These are phyloP conservation scores for Cordyceps fumosorosea DNA, from an alignment of 2,329 filamentous ascomycete species.

Conservation along the genomic window DNA sequence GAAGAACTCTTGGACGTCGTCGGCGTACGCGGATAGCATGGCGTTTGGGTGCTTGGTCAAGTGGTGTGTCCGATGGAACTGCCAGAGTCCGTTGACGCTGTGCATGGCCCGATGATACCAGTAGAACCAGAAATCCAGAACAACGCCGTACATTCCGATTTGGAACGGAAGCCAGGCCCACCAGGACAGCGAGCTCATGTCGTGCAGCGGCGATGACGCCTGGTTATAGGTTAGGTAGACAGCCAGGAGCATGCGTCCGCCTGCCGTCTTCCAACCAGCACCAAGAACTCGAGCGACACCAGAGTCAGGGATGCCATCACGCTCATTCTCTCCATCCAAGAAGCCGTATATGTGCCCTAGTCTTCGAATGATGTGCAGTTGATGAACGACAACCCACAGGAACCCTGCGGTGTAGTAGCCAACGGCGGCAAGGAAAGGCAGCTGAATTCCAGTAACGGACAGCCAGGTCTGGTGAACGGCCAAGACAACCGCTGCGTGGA, in stretches of 20 bases:
- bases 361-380: conserved; percentile 29
- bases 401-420: conserved; percentile 30
- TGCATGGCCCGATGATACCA: conserved; percentile 37
- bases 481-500: conserved; percentile 30
- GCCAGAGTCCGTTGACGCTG: conserved; percentile 31
- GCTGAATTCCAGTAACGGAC: conserved; percentile 21
- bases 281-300: conserved; percentile 25
- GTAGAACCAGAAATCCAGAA: conserved; percentile 32
- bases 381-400: conserved; percentile 30
- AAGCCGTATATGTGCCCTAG: conserved; percentile 32
- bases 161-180: conserved; percentile 27
- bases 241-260: conserved; percentile 25
- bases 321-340: conserved; percentile 34
- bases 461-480: conserved; percentile 28
- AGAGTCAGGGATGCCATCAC: conserved; percentile 34
- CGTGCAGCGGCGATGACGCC: conserved; percentile 18
- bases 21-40: conserved; percentile 33
- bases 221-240: conserved; percentile 26
- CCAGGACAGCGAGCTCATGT: conserved; percentile 22
- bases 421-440: conserved; percentile 25
- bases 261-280: conserved; percentile 26
- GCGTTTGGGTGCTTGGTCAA: conserved; percentile 37
- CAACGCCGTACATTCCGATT: conserved; percentile 30
- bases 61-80: conserved; percentile 36
- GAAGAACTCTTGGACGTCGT: conserved; percentile 33